Evolutionary conservation across 2,329 filamentous ascomycete species (phyloP), one percentile per base, ranked within the genome.

Genomic region (Colletotrichum sp.): DNA sequence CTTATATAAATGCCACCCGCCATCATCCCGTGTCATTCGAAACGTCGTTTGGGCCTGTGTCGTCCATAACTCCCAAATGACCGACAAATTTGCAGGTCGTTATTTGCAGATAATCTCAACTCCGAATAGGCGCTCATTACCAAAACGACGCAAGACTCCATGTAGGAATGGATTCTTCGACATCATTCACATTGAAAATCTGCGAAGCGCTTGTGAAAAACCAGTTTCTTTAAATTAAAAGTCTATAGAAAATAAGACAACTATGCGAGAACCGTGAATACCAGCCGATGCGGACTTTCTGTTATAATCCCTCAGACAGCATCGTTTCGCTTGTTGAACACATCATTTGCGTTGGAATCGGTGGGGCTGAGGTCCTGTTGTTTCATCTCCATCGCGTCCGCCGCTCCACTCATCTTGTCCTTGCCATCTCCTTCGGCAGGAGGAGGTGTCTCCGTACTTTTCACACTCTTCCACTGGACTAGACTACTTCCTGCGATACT

Each of bases 381-480:
- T 12, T 62, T 62, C 70, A 72, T 68, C 13, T 72, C 63, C 55
- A 72, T 32, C 7, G 21, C 14, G 10, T 4, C 55, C 16, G 13
- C 13, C 9, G 12, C 13, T n/a, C 32, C 58, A 18, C 14, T 13
- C 28, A 48, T 34, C 2, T n/a, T 64, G n/a, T 24, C 28, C 7
- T 28, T 61, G 21, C 12, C 21, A 18, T 72, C 70, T 18, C 21
- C 63, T 2, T 18, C 36, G 10, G 28, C 36, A 4, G 55, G 2
- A 13, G 63, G 55, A 9, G 70, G n/a, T 9, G 30, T 14, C 30
- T 38, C 28, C 8, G 38, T 21, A 12, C 9, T 36, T 24, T 73
- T 73, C 12, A 69, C 70, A 21, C 36, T 68, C 56, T 62, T 69
- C 70, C 70, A 73, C 28, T 68, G 70, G 12, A 73, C 64, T 5